These are phyloP conservation scores for Alternaria brassicicola DNA, from an alignment of 2,329 filamentous ascomycete genomes.

Conservation along the genomic window DNA sequence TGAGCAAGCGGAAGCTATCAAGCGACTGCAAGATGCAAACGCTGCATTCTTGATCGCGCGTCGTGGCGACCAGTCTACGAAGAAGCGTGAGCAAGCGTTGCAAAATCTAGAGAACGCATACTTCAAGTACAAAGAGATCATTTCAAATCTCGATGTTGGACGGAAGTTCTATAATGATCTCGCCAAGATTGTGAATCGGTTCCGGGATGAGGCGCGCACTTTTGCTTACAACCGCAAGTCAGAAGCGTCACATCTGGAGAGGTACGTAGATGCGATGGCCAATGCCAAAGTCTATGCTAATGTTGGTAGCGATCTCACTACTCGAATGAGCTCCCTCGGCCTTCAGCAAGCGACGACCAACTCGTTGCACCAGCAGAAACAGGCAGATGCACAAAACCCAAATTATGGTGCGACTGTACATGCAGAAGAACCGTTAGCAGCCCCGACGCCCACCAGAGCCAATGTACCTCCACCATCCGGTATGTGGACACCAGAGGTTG, in stretches of 20 bases:
- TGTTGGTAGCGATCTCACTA: conserved; percentile 59
- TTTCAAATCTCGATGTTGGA: conserved; percentile 87
- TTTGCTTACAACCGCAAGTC: conserved; percentile 82
- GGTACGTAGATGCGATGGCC: conserved; percentile 57
- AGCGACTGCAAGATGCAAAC: conserved; percentile 76
- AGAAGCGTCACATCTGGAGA: conserved; percentile 79
- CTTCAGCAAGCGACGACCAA: conserved; percentile 53
- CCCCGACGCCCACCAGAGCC: conserved; percentile 50
- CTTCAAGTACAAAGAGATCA: conserved; percentile 94
- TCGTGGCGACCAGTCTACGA: conserved; percentile 67
- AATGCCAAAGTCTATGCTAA: conserved; percentile 15
- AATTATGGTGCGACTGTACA: conserved; percentile 58
- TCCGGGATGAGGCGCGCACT: conserved; percentile 77
- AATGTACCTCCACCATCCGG: conserved; percentile 51
- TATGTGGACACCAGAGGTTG: conserved; percentile 81
- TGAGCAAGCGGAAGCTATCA: conserved; percentile 76
- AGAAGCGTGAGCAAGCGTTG: conserved; percentile 82
- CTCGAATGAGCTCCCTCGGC: conserved; percentile 64
- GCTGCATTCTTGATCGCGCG: conserved; percentile 76
- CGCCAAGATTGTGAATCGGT: conserved; percentile 81
- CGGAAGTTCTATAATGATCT: conserved; percentile 98
- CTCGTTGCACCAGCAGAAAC: conserved; percentile 53
- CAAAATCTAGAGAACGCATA: conserved; percentile 91
- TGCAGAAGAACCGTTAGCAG: conserved; percentile 63
- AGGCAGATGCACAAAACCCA: conserved; percentile 62